Conservation (phyloP, 2,329 filamentous ascomycete genomes). For the Bipolaris sorokiniana region DNA sequence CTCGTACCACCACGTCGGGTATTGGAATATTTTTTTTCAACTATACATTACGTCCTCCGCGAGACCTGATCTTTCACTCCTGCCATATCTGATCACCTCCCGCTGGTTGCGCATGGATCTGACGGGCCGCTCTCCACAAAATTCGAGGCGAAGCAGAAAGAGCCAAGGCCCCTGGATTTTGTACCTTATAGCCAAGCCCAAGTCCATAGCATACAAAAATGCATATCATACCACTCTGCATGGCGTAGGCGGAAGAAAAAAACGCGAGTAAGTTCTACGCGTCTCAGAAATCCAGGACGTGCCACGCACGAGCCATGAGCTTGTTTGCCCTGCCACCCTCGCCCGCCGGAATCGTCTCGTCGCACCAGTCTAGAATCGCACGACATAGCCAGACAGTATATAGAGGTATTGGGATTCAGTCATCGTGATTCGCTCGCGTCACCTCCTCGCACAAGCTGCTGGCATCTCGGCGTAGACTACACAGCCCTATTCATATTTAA, state of each 20-base stretch:
- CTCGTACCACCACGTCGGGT: constrained; percentile 1
- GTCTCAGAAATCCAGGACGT: background rate
- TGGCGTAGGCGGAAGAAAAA: background rate
- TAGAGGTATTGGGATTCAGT: no score
- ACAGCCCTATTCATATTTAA: background rate
- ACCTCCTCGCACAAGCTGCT: background rate
- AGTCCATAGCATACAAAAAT: background rate
- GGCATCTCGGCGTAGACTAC: background rate
- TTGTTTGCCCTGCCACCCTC: background rate
- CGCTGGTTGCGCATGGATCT: background rate
- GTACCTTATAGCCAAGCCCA: background rate
- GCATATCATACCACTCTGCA: background rate
- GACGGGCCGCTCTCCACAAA: constrained; percentile 8
- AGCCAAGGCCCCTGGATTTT: background rate
- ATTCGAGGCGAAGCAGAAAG: background rate
- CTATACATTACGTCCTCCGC: background rate
- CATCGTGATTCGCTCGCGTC: background rate
- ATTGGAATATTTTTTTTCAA: background rate
- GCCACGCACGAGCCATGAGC: background rate
- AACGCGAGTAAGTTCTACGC: background rate
- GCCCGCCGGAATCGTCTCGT: background rate
- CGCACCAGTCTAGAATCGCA: background rate
- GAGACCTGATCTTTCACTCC: background rate
- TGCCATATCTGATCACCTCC: constrained; percentile 6
- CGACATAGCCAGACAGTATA: background rate